A percentile compares a stretch with the other conserved stretches of the same genome.
Conservation (phyloP, 2,329 filamentous ascomycete species). For the Penicillium nordicum region DNA sequence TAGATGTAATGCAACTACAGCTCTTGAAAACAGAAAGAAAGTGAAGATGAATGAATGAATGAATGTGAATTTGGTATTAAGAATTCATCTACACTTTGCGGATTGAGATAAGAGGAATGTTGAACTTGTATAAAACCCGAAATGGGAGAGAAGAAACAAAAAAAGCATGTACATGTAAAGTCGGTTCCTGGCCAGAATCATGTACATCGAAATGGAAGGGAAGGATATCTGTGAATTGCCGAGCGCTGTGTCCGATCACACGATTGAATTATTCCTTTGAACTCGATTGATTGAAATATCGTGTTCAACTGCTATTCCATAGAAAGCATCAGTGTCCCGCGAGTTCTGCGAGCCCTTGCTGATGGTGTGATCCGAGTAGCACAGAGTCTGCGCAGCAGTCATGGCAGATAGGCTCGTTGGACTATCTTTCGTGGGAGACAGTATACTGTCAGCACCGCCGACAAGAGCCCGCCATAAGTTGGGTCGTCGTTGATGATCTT, state of each 20-base stretch:
- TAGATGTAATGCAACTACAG: neutral
- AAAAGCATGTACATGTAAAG: neutral
- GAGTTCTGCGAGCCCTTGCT: constrained; percentile 12
- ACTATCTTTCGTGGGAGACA: constrained; percentile 11
- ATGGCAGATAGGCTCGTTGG: constrained; percentile 14
- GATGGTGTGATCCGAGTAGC: constrained; percentile 25
- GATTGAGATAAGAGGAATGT: neutral
- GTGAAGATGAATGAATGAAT: neutral
- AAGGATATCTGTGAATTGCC: neutral
- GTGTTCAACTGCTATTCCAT: constrained; percentile 31
- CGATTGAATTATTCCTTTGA: constrained; percentile 8
- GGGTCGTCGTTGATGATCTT: constrained; percentile 10
- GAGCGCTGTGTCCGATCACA: neutral
- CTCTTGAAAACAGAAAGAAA: neutral
- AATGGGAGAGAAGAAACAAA: neutral
- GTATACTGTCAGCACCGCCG: constrained; percentile 12
- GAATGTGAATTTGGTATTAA: neutral
- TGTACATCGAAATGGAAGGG: neutral
- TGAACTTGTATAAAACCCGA: neutral
- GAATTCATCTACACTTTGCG: neutral
- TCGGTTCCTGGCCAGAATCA: neutral
- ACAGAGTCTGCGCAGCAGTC: constrained; percentile 24
- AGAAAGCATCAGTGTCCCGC: constrained; percentile 16
- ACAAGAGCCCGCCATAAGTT: constrained; percentile 30
- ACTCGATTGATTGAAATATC: constrained; percentile 28